Base-by-base conservation (phyloP, 2,329 filamentous ascomycete genomes). In the Furcasterigmium furcatum region DNA sequence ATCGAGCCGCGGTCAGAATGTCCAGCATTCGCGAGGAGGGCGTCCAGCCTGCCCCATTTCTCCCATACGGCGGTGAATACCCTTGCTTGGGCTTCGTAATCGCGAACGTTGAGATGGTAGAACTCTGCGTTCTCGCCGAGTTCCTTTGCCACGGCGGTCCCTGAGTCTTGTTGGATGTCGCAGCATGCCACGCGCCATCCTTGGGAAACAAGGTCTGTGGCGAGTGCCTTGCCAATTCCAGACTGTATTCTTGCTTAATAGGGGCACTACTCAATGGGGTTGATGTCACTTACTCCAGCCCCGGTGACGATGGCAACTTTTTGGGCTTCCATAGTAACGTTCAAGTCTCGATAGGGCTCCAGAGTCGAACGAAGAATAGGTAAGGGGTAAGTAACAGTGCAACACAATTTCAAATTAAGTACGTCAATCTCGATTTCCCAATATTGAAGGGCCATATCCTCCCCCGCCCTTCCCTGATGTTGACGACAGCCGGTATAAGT, bases 11-110 rank as follows among this genome's bases (percentile, higher is more conserved):
- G 52, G 53, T 78, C 74, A 2, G 73, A 64, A 27, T 71, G 68
- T n/a, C 73, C 76, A 1, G 74, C 74, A 50, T 79, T 79, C 29
- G 71, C 67, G 16, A 71, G 69, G 2, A 78, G 52, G 0, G 67
- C 66, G 58, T 79, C 74, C 13, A 79, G 60, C 5, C 71, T 67
- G 2, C 66, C 66, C 59, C 68, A 75, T 32, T 62, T 63, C 8
- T 60, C 47, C 60, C 66, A 74, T 0, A 72, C 70, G 3, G 59
- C 48, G 9, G 60, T 54, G 53, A 79, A 79, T 8, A 67, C 63
- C 2, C 51, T 46, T 0, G 66, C 64, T 46, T 76, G 72, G 10
- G 65, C 66, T 3, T 65, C 57, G 53, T 77, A 79, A 16, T 65
- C 63, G n/a, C 62, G 56, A 2, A 79, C 67, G 49, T 80, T 68